Base-by-base conservation (phyloP, 2,329 filamentous ascomycete genomes). In the Fusarium lyarnte region DNA sequence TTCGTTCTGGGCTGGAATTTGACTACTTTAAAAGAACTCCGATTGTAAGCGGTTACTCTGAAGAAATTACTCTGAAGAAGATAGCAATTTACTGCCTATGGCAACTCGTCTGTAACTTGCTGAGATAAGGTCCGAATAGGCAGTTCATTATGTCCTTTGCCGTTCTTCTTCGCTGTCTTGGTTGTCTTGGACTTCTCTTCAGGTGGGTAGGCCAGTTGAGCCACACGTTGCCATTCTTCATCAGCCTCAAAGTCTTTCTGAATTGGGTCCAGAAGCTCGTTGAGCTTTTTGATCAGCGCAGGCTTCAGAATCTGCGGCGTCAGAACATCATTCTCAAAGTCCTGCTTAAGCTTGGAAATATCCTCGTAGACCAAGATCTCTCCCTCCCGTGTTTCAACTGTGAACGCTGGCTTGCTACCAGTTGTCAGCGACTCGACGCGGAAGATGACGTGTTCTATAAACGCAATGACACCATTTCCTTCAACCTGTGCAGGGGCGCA, bases 401-500 rank as follows among this genome's bases (percentile, higher is more conserved):
- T 19, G 9, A 67, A 43, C 0, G 4, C 33, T 1, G 23, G 39
- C 1, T 16, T 35, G 3, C 31, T 19, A 4, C 13, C 10, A 3
- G 36, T 38, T 4, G 54, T 61, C 1, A 67, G 11, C 0, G 31
- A 3, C 5, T 33, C 17, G 0, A 49, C 55, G 1, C 36, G 36
- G 12, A 67, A 53, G 2, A 67, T 42, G 3, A 67, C 25, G 3
- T 66, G 10, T 3, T 66, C 53, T 12, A 67, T 17, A 8, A 61
- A 67, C 0, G 19, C 53, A 21, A 66, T 35, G 0, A 67, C 19
- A 0, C 53, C 31, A 3, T 67, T 67, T 5, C 64, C 62, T 10
- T 66, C 46, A 0, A 66, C 8, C 1, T 17, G 1, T 6, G 1
- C 39, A 1, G 46, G 46, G 1, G 4, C 21, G 12, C 36, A 53